Evolutionary conservation across 179 eudicot species (phyloP).

Genomic region (Beta lomatogona): DNA sequence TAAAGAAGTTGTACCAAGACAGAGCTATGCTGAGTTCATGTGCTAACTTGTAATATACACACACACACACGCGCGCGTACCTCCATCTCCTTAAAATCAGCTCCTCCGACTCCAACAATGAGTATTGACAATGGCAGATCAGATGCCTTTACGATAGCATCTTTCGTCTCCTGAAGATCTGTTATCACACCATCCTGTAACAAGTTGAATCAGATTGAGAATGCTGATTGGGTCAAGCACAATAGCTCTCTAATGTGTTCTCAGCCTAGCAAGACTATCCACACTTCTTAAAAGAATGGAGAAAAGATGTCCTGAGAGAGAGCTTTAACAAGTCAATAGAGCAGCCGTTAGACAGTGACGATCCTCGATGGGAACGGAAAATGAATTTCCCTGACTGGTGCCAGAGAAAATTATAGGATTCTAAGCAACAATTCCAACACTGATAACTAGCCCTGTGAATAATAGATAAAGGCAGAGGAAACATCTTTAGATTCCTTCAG

Average conservation of each 20-base stretch:
- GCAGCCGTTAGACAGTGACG: background rate
- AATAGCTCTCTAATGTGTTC: background rate
- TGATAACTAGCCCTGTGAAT: background rate
- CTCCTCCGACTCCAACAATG: conserved; percentile 99
- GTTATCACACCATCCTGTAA: conserved; percentile 98
- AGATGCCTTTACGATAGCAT: conserved; percentile 92
- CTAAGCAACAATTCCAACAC: background rate
- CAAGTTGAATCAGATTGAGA: conserved; percentile 12
- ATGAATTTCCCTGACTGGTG: background rate
- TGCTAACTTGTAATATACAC: background rate
- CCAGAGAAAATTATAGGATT: background rate
- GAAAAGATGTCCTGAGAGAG: background rate
- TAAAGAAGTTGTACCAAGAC: background rate
- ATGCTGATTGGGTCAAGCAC: background rate
- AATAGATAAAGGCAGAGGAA: background rate
- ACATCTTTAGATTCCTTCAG: background rate
- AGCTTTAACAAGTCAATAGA: background rate
- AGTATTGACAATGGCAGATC: conserved; percentile 96
- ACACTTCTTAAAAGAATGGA: background rate
- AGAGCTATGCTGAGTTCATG: background rate
- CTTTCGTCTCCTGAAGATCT: conserved; percentile 98
- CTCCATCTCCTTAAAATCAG: conserved; percentile 99
- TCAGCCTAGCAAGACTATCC: background rate
- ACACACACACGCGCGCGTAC: conserved; percentile 29
- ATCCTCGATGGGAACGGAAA: background rate